phyloP scores from a whole-genome alignment of 208 protist genomes.

The Leishmania amazonensis region DNA sequence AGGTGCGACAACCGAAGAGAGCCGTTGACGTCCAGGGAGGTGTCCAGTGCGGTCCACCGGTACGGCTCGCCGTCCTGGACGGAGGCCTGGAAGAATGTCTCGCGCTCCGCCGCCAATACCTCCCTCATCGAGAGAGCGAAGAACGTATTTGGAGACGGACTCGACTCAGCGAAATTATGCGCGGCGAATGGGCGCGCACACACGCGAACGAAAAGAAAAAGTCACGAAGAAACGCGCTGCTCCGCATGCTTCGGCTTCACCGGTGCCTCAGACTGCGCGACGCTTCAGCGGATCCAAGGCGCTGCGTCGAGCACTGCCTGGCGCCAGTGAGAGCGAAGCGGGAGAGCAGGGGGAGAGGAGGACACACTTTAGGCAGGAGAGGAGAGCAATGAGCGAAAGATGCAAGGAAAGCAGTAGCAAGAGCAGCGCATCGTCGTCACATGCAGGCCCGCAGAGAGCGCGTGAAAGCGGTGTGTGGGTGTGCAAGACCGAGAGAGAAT shows the following conservation, averaged over 20 bases:
- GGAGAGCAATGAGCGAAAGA: not conserved
- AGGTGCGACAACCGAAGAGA: slow-evolving; percentile 76
- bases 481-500: not conserved
- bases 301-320: not conserved
- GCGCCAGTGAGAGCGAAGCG: not conserved
- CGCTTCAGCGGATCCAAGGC: not conserved
- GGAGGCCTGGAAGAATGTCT: slow-evolving; percentile 63
- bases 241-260: not conserved
- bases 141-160: not conserved
- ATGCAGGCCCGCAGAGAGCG: too few species aligned
- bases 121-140: slow-evolving; percentile 19
- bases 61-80: slow-evolving; percentile 67
- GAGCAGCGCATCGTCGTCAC: not conserved
- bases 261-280: not conserved
- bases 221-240: not conserved
- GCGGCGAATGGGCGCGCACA: not conserved
- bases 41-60: slow-evolving; percentile 48
- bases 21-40: slow-evolving; percentile 55
- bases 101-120: slow-evolving; percentile 22
- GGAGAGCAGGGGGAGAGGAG: not conserved
- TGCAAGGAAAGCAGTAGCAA: not conserved
- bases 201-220: not conserved
- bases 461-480: not conserved
- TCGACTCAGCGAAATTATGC: not conserved
- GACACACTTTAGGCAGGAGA: not conserved